These are phyloP conservation scores for Pythium folliculosum DNA, from an alignment of 352 stramenopile species.

Conservation along the genomic window DNA sequence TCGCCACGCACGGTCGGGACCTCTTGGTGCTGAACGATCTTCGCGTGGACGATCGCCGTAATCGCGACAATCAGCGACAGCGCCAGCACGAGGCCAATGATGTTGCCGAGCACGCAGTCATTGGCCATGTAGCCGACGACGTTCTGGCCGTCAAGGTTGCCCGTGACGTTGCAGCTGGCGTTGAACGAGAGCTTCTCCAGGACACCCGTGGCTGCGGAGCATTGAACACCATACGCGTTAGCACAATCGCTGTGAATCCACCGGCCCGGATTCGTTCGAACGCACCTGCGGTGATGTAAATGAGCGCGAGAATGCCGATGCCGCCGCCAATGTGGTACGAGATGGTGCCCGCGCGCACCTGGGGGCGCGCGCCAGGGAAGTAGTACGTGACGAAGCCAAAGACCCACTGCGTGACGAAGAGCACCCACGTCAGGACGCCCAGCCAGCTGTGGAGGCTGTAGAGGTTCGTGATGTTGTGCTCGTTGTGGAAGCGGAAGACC, in stretches of 20 bases:
- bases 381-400: slow-evolving; percentile 74
- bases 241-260: neutral
- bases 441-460: slow-evolving; percentile 90
- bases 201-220: slow-evolving; percentile 48
- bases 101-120: slow-evolving; percentile 78
- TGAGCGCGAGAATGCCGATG: slow-evolving; percentile 60
- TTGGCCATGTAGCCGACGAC: slow-evolving; percentile 73
- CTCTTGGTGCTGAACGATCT: slow-evolving; percentile 31
- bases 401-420: slow-evolving; percentile 49
- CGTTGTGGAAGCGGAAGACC: slow-evolving; percentile 88
- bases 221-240: neutral
- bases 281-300: slow-evolving; percentile 58
- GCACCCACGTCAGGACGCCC: slow-evolving; percentile 61
- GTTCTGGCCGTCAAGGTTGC: slow-evolving; percentile 54
- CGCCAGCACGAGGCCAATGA: slow-evolving; percentile 64
- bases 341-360: slow-evolving; percentile 42
- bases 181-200: slow-evolving; percentile 88
- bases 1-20: slow-evolving; percentile 36
- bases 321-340: slow-evolving; percentile 75
- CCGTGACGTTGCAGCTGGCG: slow-evolving; percentile 78
- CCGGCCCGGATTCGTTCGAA: neutral
- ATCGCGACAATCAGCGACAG: slow-evolving; percentile 45
- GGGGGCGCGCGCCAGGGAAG: slow-evolving; percentile 58
- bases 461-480: slow-evolving; percentile 83
- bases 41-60: slow-evolving; percentile 55